Evolutionary conservation across 2,329 filamentous ascomycete genomes (phyloP), one percentile per base, ranked within the genome.

Genomic region (Biscogniauxia mediterranea): DNA sequence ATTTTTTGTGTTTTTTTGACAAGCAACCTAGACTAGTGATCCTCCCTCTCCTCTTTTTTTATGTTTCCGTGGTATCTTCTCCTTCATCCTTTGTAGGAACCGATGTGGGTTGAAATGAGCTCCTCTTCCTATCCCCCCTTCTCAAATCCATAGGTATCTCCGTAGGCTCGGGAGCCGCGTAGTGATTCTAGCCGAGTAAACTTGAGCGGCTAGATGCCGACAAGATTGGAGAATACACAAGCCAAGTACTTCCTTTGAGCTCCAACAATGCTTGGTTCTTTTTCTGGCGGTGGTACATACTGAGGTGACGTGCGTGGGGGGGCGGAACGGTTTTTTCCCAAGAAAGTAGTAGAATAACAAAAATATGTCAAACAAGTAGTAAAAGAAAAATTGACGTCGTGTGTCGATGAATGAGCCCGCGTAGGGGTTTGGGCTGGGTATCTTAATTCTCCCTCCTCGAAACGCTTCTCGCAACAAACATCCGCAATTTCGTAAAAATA

Each of bases 331-430:
- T 61, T 38, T 46, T 20, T 20, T 50, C 57, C 51, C 55, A 55
- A 55, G 64, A 60, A 63, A 64, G 56, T 55, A 62, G 51, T 57
- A 55, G 28, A 52, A 55, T 58, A 57, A 56, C 57, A 65, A 62
- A 62, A 57, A 52, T 26, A 51, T 56, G 56, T 54, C 53, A 55
- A 64, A 62, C 53, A 54, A 25, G 23, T 58, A 23, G 59, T 54
- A 63, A 60, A 62, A 61, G 55, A 66, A 71, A 69, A 65, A 61
- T 64, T 66, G 69, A 72, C 65, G 66, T 63, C 57, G 62, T 65
- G 64, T 70, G 70, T 69, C 69, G 66, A 70, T 67, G 69, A 74
- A 70, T 72, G 66, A 73, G 70, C 72, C 71, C 68, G 58, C 63
- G 57, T 50, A 61, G 38, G 17, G 13, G 28, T 32, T 46, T 59